Conservation (phyloP, 78 protist species). For the Guillardia theta region DNA sequence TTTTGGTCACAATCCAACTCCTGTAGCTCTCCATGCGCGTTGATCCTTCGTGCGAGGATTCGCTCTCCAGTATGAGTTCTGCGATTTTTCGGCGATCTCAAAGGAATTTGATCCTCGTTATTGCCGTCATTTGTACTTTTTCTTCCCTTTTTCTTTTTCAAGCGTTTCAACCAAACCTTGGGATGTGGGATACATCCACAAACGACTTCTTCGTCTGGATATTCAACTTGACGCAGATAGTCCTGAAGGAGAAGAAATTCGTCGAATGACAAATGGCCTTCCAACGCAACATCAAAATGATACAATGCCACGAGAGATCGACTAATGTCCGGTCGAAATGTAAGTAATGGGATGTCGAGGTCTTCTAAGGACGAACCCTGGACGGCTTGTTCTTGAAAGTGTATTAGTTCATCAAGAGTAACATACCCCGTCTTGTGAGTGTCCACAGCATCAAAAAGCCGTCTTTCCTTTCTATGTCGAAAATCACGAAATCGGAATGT, state of each 20-base stretch:
- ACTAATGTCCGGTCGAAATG: neutral
- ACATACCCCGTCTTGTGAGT: neutral
- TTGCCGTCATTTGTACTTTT: too few relatives aligned
- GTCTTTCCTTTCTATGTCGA: neutral
- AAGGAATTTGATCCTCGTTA: too few relatives aligned
- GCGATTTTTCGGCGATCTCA: too few relatives aligned
- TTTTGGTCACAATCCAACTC: too few relatives aligned
- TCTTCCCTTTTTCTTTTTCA: too few relatives aligned
- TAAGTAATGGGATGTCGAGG: neutral
- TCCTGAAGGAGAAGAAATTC: conserved; percentile 13
- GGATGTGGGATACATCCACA: too few relatives aligned
- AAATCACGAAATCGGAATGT: neutral
- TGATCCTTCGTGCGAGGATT: neutral
- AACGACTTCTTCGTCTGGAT: too few relatives aligned
- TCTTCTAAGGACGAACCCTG: neutral
- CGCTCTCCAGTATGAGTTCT: neutral
- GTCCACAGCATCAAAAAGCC: neutral
- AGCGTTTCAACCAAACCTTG: too few relatives aligned
- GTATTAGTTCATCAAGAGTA: neutral
- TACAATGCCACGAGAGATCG: neutral
- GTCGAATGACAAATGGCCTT: neutral
- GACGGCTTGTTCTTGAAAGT: neutral
- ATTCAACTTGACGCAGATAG: neutral
- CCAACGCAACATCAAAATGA: neutral
- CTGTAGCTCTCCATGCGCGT: neutral